phyloP scores from a whole-genome alignment of 2,329 filamentous ascomycete genomes.

The Epichloe scottii region DNA sequence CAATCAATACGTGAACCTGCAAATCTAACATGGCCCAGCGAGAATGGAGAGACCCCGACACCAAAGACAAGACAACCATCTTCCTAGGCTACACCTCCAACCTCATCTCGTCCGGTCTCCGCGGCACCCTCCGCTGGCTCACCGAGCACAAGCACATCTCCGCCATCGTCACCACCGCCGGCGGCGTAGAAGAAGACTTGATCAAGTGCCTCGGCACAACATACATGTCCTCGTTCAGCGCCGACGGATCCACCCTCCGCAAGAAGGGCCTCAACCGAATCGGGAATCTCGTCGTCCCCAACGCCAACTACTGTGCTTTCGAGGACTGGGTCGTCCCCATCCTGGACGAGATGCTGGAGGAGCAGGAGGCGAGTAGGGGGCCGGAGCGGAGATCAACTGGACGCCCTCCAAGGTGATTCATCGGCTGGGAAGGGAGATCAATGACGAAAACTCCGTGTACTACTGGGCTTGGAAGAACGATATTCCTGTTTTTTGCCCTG shows the following conservation, averaged over 20 bases:
- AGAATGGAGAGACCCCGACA: conserved; percentile 69
- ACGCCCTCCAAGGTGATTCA: conserved; percentile 88
- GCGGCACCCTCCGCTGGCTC: conserved; percentile 83
- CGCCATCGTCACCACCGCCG: conserved; percentile 87
- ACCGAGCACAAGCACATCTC: conserved; percentile 89
- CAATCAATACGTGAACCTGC: too few species aligned
- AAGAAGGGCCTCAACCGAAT: conserved; percentile 87
- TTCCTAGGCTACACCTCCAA: conserved; percentile 98
- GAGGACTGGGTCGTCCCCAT: conserved; percentile 97
- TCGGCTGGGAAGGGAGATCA: conserved; percentile 84
- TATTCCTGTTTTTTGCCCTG: conserved; percentile 94
- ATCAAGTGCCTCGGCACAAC: conserved; percentile 96
- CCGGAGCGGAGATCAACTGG: conserved; percentile 67
- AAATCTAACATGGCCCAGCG: conserved; percentile 32
- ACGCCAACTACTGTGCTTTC: conserved; percentile 89
- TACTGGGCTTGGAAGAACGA: conserved; percentile 98
- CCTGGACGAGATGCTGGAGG: conserved; percentile 82
- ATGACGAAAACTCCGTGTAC: conserved; percentile 80
- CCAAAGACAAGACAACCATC: conserved; percentile 71
- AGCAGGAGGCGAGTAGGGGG: conserved; percentile 74
- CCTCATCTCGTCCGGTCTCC: conserved; percentile 87
- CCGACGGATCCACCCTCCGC: conserved; percentile 64
- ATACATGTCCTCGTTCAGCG: conserved; percentile 78
- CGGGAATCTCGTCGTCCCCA: conserved; percentile 89
- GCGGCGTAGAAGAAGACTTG: conserved; percentile 91